Percentiles rank a stretch among this genome's conserved stretches.
Evolutionary conservation across 768 basidiomycete species (phyloP).

Genomic region (Lentinula raphanica): DNA sequence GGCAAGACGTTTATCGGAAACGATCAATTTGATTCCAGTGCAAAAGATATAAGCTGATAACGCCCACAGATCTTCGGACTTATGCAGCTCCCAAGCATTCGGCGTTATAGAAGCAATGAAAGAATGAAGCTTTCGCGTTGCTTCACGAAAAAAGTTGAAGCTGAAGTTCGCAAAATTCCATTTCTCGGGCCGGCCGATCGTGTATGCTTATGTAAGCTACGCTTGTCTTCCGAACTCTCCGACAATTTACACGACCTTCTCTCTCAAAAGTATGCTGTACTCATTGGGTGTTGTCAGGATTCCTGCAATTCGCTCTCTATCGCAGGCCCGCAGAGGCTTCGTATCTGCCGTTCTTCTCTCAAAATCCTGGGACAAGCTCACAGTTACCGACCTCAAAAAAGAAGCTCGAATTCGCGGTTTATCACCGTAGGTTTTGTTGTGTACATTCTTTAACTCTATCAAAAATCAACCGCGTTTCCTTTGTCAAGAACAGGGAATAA

Average conservation of each 20-base stretch:
- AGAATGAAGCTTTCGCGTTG: too few relatives aligned
- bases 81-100: background rate
- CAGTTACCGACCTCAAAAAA: constrained; percentile 42
- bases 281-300: background rate
- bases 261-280: background rate
- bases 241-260: background rate
- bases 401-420: constrained; percentile 55
- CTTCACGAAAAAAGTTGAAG: too few relatives aligned
- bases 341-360: constrained; percentile 55
- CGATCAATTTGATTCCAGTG: background rate
- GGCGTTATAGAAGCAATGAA: too few relatives aligned
- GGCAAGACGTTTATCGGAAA: constrained; percentile 30
- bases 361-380: constrained; percentile 50
- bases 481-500: constrained; percentile 53
- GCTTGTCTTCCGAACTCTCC: too few relatives aligned
- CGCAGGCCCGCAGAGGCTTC: constrained; percentile 26
- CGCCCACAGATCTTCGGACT: background rate
- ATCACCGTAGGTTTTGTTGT: constrained; percentile 36
- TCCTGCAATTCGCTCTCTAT: constrained; percentile 5
- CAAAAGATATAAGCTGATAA: background rate
- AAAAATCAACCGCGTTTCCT: constrained; percentile 7
- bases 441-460: constrained; percentile 3
- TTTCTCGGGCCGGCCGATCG: background rate
- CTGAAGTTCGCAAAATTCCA: background rate
- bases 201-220: too few relatives aligned